phyloP scores from a whole-genome alignment of 768 basidiomycete species.

The Lyophyllum semitale region DNA sequence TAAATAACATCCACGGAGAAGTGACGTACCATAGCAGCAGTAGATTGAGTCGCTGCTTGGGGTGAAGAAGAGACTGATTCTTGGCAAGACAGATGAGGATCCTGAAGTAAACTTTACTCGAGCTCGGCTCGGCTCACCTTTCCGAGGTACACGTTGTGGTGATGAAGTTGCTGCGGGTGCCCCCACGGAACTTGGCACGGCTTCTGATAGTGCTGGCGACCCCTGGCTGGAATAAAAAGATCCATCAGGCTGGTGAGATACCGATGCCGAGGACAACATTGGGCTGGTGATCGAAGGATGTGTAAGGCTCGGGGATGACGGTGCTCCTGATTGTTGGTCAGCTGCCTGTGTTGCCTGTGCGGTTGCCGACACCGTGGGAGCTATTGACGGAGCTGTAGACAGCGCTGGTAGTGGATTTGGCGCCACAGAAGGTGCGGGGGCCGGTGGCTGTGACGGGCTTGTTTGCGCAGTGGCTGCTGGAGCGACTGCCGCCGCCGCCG shows the following conservation, averaged over 20 bases:
- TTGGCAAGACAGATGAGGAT: conserved; percentile 20
- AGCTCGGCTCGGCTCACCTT: conserved; percentile 42
- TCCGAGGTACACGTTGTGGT: conserved; percentile 53
- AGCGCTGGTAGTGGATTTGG: conserved; percentile 36
- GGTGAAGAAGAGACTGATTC: conserved; percentile 49
- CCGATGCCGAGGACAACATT: conserved; percentile 73
- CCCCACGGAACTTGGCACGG: conserved; percentile 42
- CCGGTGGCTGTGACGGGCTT: conserved; percentile 40
- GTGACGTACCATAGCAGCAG: conserved; percentile 41
- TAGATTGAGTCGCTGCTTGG: conserved; percentile 41
- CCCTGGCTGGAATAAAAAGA: conserved; percentile 73
- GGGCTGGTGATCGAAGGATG: conserved; percentile 83
- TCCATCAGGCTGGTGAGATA: conserved; percentile 63
- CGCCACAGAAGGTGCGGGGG: conserved; percentile 45
- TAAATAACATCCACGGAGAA: neutral
- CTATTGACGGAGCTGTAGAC: conserved; percentile 41
- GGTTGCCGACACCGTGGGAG: conserved; percentile 35
- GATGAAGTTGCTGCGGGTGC: conserved; percentile 59
- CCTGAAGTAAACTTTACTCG: conserved; percentile 13
- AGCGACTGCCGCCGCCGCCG: conserved; percentile 67
- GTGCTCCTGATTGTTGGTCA: conserved; percentile 43
- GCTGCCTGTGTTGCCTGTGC: conserved; percentile 27
- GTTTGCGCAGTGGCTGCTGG: conserved; percentile 29
- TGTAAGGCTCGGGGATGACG: conserved; percentile 83
- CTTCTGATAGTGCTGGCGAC: conserved; percentile 76